phyloP scores from a whole-genome alignment of 805 yeast species.

The Saccharomycopsis capsularis region DNA sequence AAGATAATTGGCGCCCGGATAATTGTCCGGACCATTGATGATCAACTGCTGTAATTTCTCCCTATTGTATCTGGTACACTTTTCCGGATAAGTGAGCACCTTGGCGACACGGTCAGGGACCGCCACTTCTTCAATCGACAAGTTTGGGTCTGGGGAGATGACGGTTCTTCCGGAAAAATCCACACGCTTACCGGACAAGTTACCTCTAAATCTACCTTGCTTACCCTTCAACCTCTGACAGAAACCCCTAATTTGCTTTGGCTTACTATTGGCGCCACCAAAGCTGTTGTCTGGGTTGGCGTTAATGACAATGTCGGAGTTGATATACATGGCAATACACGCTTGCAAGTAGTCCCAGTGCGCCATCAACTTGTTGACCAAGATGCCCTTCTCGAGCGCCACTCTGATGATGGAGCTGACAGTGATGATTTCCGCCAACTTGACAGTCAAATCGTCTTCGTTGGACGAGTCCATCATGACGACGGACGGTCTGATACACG shows the following conservation, averaged over 20 bases:
- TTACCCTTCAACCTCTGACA: constrained; percentile 98
- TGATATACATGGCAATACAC: constrained; percentile 94
- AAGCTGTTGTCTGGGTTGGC: constrained; percentile 66
- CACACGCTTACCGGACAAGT: constrained; percentile 95
- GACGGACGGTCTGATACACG: constrained; percentile 96
- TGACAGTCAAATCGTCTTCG: constrained; percentile 96
- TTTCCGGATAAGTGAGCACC: constrained; percentile 92
- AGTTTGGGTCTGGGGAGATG: constrained; percentile 96
- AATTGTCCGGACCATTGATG: constrained; percentile 75
- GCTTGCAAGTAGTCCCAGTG: constrained; percentile 98
- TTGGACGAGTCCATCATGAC: constrained; percentile 85
- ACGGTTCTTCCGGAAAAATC: constrained; percentile 98
- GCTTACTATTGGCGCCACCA: constrained; percentile 50
- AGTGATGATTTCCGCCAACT: constrained; percentile 94
- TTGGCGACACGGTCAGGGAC: constrained; percentile 97
- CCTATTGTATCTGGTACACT: constrained; percentile 80
- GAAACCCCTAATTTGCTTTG: constrained; percentile 85
- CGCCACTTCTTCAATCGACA: constrained; percentile 93
- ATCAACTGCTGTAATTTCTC: constrained; percentile 69
- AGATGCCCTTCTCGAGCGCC: constrained; percentile 90
- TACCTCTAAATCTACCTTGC: constrained; percentile 98
- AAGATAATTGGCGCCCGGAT: constrained; percentile 96
- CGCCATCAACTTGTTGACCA: constrained; percentile 91
- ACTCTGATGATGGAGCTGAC: constrained; percentile 90
- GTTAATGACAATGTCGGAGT: constrained; percentile 62